Evolutionary conservation across 192 early-diverging fungal genomes (phyloP), one percentile per base, ranked within the genome.

Genomic region (Kickxella alabastrina): DNA sequence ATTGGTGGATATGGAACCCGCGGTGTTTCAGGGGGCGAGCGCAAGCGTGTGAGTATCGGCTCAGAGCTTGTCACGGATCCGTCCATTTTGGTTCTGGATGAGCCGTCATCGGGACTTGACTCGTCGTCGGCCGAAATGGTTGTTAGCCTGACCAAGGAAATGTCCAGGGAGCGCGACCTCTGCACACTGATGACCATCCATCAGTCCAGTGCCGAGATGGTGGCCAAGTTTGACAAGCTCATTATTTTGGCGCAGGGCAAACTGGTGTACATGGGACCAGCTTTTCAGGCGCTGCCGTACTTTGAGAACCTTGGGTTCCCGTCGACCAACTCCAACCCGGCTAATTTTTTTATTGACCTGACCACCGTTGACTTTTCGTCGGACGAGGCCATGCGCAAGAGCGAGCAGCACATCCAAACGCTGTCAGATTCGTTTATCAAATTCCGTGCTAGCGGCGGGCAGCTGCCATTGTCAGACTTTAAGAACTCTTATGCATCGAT

Each of bases 201-300:
- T 10, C 46, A 48, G 46, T 89, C 90, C 7, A 67, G 81, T n/a
- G 80, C 81, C 12, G 79, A 88, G 45, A 76, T 87, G 26, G 90
- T 82, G 62, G 59, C 65, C 9, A 59, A 84, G 31, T 90, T 91
- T 69, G 85, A 89, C 62, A 72, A 83, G 26, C 70, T 88, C 0
- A 65, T 87, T 22, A 43, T 90, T 10, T 49, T 88, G 8, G 58
- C 79, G 32, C 65, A 56, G 1, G 88, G 88, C 18, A 26, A 61
- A 15, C 48, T 58, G 0, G 49, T 83, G 32, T 85, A 73, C 42
- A 63, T 52, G 35, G 84, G 84, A n/a, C 39, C 65, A 0, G 36
- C 48, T 8, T 50, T 32, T 1, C 55, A 52, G 32, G 57, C 68
- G 12, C 2, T 55, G 31, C 29, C 34, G 9, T 68, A 65, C 34